These are phyloP conservation scores for Spergularia marina DNA, from an alignment of 148 eudicot genomes.

Conservation along the genomic window DNA sequence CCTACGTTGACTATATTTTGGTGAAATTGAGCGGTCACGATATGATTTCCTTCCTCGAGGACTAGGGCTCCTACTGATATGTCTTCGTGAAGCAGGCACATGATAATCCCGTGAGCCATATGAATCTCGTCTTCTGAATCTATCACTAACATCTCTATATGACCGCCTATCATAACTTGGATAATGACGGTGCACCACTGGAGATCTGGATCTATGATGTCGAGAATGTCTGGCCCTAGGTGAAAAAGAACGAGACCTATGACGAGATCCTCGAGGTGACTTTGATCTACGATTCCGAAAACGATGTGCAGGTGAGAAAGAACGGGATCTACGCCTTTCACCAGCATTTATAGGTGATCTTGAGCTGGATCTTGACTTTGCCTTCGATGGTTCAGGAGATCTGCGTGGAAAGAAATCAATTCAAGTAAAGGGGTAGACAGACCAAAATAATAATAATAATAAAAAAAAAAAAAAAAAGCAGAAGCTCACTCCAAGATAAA, in stretches of 20 bases:
- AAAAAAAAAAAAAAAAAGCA: not conserved
- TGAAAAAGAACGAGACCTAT: conserved; percentile 43
- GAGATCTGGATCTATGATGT: conserved; percentile 70
- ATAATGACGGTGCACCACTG: conserved; percentile 65
- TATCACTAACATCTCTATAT: conserved; percentile 51
- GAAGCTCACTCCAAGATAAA: not conserved
- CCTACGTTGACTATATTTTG: conserved; percentile 43
- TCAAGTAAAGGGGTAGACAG: not conserved
- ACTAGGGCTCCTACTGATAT: conserved; percentile 69
- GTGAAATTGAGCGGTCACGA: conserved; percentile 56
- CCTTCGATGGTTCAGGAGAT: conserved; percentile 56
- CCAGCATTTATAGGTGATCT: conserved; percentile 53
- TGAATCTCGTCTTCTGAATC: conserved; percentile 53
- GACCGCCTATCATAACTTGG: conserved; percentile 60
- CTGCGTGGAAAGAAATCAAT: conserved; percentile 31
- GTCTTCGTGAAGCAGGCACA: conserved; percentile 61
- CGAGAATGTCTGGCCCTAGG: conserved; percentile 56
- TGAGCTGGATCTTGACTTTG: conserved; percentile 56
- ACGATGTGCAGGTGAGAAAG: conserved; percentile 57
- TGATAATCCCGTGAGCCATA: conserved; percentile 50
- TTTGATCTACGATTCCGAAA: conserved; percentile 28
- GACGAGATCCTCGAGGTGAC: conserved; percentile 35
- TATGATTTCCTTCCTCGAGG: conserved; percentile 63
- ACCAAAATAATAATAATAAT: no score
- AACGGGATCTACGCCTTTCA: conserved; percentile 55